These are phyloP conservation scores for Fallopia convolvulus DNA, from an alignment of 148 eudicot species.

Conservation along the genomic window DNA sequence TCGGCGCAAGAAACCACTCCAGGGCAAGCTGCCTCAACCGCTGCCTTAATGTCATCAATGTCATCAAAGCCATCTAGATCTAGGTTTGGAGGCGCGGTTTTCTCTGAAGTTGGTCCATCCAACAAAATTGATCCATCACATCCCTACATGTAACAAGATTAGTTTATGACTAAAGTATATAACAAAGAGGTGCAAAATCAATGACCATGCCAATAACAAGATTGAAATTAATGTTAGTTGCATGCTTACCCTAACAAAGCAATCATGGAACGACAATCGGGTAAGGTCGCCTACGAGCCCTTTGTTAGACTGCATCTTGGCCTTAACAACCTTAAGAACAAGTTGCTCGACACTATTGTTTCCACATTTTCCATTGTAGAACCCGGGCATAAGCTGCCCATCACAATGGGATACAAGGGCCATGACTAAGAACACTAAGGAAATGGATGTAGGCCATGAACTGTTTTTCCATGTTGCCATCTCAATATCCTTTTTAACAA, in stretches of 20 bases:
- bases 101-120: constrained; percentile 60
- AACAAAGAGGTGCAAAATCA: not conserved
- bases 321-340: not conserved
- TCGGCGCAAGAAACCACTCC: constrained; percentile 86
- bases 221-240: not conserved
- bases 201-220: not conserved
- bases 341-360: not conserved
- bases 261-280: not conserved
- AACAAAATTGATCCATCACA: constrained; percentile 81
- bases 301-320: not conserved
- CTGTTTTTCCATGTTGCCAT: not conserved
- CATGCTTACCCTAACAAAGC: not conserved
- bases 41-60: constrained; percentile 61
- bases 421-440: constrained; percentile 2
- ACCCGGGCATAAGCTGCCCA: constrained; percentile 1
- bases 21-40: constrained; percentile 70
- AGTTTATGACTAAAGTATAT: not conserved
- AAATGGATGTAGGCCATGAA: not conserved
- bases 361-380: not conserved
- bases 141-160: constrained; percentile 33
- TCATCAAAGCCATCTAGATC: constrained; percentile 81
- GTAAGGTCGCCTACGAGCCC: constrained; percentile 4
- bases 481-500: not conserved
- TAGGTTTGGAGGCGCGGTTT: constrained; percentile 52
- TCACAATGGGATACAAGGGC: not conserved